A percentile compares a stretch with the other conserved stretches of the same genome.
phyloP scores from a whole-genome alignment of 805 yeast genomes.

The Kregervanrija fluxuum region DNA sequence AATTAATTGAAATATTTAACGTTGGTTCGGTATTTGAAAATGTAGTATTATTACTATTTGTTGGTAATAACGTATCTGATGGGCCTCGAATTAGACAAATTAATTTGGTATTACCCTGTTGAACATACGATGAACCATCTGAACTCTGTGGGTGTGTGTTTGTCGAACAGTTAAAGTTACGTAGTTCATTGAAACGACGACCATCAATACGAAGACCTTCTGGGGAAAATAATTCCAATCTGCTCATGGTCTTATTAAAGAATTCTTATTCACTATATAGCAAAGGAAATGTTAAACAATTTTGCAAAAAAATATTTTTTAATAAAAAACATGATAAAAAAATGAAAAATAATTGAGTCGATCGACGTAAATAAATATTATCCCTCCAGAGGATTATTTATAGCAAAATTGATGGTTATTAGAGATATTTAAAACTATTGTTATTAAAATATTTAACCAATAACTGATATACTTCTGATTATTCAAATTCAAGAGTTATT shows the following conservation, averaged over 20 bases:
- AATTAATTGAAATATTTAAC: constrained; percentile 54
- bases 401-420: too few species aligned
- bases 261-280: too few species aligned
- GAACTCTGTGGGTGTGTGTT: constrained; percentile 84
- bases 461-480: too few species aligned
- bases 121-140: constrained; percentile 89
- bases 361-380: too few species aligned
- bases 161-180: constrained; percentile 71
- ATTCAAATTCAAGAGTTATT: too few species aligned
- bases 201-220: constrained; percentile 94
- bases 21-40: constrained; percentile 45
- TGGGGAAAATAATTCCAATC: constrained; percentile 84
- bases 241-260: constrained; percentile 15
- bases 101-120: constrained; percentile 87
- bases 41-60: constrained; percentile 40
- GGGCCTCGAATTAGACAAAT: constrained; percentile 87
- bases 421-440: too few species aligned
- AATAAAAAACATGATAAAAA: too few species aligned
- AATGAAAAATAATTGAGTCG: too few species aligned
- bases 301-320: too few species aligned
- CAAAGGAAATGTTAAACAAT: too few species aligned
- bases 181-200: constrained; percentile 88
- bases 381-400: too few species aligned
- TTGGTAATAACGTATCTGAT: constrained; percentile 53
- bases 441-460: too few species aligned